These are phyloP conservation scores for Mycena metata DNA, from an alignment of 768 basidiomycete genomes.

Conservation along the genomic window DNA sequence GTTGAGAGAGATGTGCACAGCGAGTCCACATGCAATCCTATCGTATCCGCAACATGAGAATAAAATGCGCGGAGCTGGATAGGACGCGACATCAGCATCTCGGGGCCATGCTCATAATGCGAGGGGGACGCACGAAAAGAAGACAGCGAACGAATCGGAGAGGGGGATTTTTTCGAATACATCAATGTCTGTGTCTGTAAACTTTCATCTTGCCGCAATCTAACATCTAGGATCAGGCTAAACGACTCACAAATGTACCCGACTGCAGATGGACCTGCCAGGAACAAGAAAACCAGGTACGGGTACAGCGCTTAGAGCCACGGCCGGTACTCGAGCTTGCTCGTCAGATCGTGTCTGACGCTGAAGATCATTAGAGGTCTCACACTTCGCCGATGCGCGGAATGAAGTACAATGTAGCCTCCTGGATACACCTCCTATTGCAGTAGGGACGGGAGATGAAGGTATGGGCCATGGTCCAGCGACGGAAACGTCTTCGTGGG, in stretches of 20 bases:
- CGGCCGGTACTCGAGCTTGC: conserved; percentile 4
- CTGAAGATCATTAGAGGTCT: neutral
- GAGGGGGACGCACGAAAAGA: neutral
- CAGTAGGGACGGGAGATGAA: neutral
- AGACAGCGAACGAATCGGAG: neutral
- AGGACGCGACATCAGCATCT: conserved; percentile 15
- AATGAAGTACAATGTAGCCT: conserved; percentile 11
- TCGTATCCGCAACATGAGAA: neutral
- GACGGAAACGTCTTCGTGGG: neutral
- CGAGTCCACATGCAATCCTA: conserved; percentile 8
- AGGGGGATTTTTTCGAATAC: neutral
- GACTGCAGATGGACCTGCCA: neutral
- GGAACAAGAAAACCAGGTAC: neutral
- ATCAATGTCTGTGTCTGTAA: neutral
- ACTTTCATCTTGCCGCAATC: neutral
- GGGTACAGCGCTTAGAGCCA: neutral
- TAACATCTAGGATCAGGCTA: neutral
- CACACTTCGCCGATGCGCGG: conserved; percentile 11
- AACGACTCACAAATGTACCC: neutral
- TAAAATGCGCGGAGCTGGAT: conserved; percentile 12
- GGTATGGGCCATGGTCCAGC: neutral
- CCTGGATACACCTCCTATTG: conserved; percentile 11
- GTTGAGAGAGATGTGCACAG: conserved; percentile 24
- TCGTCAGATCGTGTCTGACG: conserved; percentile 15
- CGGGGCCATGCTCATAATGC: neutral